Evolutionary conservation across 2,329 filamentous ascomycete species (phyloP).

Genomic region (Fusarium sublunatum): DNA sequence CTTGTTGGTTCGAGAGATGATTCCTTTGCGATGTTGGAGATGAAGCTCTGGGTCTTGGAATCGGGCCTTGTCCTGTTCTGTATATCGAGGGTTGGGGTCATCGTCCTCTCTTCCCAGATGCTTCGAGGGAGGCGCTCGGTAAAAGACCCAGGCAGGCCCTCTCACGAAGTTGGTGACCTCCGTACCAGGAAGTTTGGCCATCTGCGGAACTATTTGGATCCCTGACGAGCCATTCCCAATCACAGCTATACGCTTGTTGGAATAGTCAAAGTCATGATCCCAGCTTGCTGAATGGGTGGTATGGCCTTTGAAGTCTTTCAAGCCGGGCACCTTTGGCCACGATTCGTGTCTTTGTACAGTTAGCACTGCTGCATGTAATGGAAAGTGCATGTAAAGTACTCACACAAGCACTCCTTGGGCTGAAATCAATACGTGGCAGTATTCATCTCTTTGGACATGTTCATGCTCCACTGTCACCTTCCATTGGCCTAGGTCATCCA

Average conservation of each 20-base stretch:
- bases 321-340: slow-evolving; percentile 37
- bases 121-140: slow-evolving; percentile 48
- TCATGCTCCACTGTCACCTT: slow-evolving; percentile 38
- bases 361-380: not conserved
- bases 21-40: slow-evolving; percentile 59
- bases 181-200: slow-evolving; percentile 45
- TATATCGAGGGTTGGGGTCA: slow-evolving; percentile 46
- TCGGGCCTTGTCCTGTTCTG: slow-evolving; percentile 57
- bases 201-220: slow-evolving; percentile 41
- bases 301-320: slow-evolving; percentile 38
- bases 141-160: slow-evolving; percentile 52
- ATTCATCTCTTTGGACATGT: slow-evolving; percentile 28
- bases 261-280: slow-evolving; percentile 39
- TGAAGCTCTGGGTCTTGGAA: slow-evolving; percentile 65
- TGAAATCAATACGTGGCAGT: slow-evolving; percentile 38
- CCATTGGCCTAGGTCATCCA: slow-evolving; percentile 36
- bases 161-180: slow-evolving; percentile 51
- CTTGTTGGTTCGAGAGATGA: slow-evolving; percentile 44
- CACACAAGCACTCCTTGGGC: slow-evolving; percentile 42
- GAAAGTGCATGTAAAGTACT: not conserved
- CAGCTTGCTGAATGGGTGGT: slow-evolving; percentile 35
- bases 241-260: slow-evolving; percentile 38
- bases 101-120: slow-evolving; percentile 46
- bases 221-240: slow-evolving; percentile 39
- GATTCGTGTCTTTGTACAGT: slow-evolving; percentile 30